These are phyloP conservation scores for Cladosporium sp. DNA, from an alignment of 2,329 filamentous ascomycete species.

Conservation along the genomic window DNA sequence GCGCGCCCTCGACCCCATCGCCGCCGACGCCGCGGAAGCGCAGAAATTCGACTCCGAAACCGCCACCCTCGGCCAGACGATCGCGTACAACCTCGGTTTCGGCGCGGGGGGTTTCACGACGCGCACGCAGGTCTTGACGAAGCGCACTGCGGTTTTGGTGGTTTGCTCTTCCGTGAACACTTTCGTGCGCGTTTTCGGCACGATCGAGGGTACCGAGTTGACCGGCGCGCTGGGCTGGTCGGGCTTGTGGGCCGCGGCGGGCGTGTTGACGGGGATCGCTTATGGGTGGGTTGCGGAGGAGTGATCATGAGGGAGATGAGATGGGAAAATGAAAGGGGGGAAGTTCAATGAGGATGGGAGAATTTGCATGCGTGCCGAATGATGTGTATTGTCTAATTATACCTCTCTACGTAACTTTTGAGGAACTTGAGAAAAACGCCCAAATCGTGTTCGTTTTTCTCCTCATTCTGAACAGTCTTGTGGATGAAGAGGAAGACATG, in stretches of 20 bases:
- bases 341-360: too few relatives aligned
- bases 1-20: slow-evolving; percentile 7
- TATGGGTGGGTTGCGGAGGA: slow-evolving; percentile 45
- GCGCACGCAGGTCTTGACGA: slow-evolving; percentile 58
- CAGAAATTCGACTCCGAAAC: slow-evolving; percentile 60
- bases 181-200: slow-evolving; percentile 59
- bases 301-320: not conserved
- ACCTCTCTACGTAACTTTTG: too few relatives aligned
- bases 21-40: too few relatives aligned
- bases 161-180: too few relatives aligned
- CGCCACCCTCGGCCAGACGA: slow-evolving; percentile 64
- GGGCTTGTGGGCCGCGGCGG: slow-evolving; percentile 67
- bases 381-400: too few relatives aligned
- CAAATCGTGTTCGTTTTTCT: too few relatives aligned
- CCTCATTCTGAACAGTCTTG: too few relatives aligned
- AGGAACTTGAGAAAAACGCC: too few relatives aligned
- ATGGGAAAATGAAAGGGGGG: not conserved
- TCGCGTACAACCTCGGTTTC: slow-evolving; percentile 63
- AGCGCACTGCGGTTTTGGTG: slow-evolving; percentile 51
- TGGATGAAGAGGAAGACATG: too few relatives aligned
- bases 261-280: slow-evolving; percentile 55
- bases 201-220: slow-evolving; percentile 65
- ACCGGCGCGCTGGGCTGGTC: slow-evolving; percentile 70
- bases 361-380: too few relatives aligned
- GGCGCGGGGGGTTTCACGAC: slow-evolving; percentile 60